Evolutionary conservation across 768 basidiomycete genomes (phyloP).

Genomic region (Termitomyces sp.): DNA sequence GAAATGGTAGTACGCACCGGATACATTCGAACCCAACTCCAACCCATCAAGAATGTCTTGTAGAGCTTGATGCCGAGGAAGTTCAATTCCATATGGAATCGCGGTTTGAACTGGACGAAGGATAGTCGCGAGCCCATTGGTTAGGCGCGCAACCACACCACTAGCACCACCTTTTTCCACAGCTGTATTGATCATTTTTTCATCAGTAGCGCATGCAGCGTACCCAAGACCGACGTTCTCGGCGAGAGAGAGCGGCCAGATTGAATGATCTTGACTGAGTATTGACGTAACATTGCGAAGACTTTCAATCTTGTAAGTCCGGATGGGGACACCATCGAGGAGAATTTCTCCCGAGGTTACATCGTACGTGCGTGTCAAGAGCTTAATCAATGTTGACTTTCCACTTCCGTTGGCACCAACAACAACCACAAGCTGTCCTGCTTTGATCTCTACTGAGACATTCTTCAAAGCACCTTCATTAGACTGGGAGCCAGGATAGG

Average conservation of each 20-base stretch:
- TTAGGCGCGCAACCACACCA: constrained; percentile 6
- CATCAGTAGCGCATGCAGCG: constrained; percentile 11
- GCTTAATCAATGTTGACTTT: constrained; percentile 48
- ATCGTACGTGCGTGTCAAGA: constrained; percentile 47
- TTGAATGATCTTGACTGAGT: constrained; percentile 42
- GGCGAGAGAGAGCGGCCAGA: constrained; percentile 44
- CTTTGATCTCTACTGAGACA: constrained; percentile 38
- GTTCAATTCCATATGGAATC: constrained; percentile 1
- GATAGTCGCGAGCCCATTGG: constrained; percentile 13
- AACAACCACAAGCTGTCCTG: constrained; percentile 49
- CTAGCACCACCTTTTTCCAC: constrained; percentile 25
- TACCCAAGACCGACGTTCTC: constrained; percentile 37
- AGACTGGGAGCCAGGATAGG: constrained; percentile 40
- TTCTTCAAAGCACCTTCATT: constrained; percentile 30
- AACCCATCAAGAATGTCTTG: constrained; percentile 11
- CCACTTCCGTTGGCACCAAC: constrained; percentile 56
- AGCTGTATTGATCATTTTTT: constrained; percentile 22
- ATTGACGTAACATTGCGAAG: constrained; percentile 44
- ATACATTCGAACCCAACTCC: constrained; percentile 10
- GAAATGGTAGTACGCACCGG: neutral
- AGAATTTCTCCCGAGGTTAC: constrained; percentile 38
- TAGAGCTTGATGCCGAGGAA: constrained; percentile 9
- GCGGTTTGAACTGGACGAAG: constrained; percentile 12
- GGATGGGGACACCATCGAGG: constrained; percentile 38
- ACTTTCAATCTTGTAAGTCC: constrained; percentile 32